Conservation (phyloP, 345 rosid genomes). For the Murraya koenigii region DNA sequence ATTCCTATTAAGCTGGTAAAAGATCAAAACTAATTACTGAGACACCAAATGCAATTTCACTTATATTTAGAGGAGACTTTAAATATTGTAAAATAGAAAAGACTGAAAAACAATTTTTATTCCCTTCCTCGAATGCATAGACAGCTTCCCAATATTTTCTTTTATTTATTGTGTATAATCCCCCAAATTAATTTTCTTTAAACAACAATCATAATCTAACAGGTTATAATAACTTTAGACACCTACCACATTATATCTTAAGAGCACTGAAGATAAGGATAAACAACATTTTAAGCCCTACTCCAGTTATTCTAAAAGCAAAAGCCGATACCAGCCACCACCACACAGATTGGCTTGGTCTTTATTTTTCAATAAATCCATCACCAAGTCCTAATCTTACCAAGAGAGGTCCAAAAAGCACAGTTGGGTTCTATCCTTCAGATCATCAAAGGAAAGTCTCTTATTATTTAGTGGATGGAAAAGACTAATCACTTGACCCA, state of each 20-base stretch:
- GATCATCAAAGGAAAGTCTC: background rate
- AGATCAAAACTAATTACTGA: background rate
- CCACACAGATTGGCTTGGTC: background rate
- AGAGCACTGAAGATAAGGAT: background rate
- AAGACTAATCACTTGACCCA: background rate
- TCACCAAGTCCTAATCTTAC: background rate
- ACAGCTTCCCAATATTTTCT: background rate
- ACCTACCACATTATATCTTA: background rate
- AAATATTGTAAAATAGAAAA: background rate
- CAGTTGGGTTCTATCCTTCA: background rate
- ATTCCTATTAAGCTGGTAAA: slow-evolving; percentile 61
- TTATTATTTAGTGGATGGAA: background rate
- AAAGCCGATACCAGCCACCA: background rate
- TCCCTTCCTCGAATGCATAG: background rate
- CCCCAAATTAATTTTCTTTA: background rate
- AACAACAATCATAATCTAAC: background rate
- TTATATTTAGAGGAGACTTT: background rate
- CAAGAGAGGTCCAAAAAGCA: background rate
- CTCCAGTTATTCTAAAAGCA: background rate
- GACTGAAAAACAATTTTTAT: background rate
- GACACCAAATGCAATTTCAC: background rate
- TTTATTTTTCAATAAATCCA: background rate
- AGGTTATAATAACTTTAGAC: background rate
- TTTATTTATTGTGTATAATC: background rate
- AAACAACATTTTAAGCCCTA: background rate